These are phyloP conservation scores for Dianthus caryophyllus DNA, from an alignment of 148 eudicot genomes.

Conservation along the genomic window DNA sequence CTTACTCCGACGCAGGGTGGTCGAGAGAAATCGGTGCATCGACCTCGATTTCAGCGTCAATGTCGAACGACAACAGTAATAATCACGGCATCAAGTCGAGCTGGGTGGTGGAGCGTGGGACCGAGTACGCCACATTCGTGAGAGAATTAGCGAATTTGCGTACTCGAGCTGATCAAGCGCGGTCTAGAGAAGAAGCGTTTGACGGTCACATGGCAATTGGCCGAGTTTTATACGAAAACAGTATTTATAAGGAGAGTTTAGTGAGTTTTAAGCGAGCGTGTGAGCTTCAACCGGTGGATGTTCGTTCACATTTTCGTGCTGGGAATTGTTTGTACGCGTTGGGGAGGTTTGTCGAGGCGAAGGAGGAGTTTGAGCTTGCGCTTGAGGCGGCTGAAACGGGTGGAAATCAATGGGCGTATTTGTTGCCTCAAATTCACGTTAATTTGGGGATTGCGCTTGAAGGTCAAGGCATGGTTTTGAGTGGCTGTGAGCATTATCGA, in stretches of 20 bases:
- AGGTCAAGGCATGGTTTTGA: slow-evolving; percentile 82
- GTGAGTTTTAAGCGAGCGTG: slow-evolving; percentile 85
- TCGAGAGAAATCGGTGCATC: slow-evolving; percentile 80
- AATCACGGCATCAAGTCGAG: too few relatives aligned
- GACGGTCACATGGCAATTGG: slow-evolving; percentile 99
- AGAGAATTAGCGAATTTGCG: slow-evolving; percentile 84
- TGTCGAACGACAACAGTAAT: too few relatives aligned
- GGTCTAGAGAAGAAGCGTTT: slow-evolving; percentile 87
- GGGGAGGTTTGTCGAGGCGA: slow-evolving; percentile 48
- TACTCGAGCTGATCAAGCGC: slow-evolving; percentile 67
- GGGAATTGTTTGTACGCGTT: slow-evolving; percentile 83
- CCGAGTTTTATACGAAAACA: slow-evolving; percentile 72
- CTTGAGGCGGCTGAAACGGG: slow-evolving; percentile 86
- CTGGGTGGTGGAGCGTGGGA: slow-evolving; percentile 58
- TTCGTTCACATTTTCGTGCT: slow-evolving; percentile 87
- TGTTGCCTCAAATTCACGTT: slow-evolving; percentile 92
- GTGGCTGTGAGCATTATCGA: slow-evolving; percentile 96
- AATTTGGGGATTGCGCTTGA: slow-evolving; percentile 90
- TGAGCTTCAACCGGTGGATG: slow-evolving; percentile 87
- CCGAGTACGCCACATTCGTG: slow-evolving; percentile 62
- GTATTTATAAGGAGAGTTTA: slow-evolving; percentile 63
- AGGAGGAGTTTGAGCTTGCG: slow-evolving; percentile 70
- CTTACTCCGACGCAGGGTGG: slow-evolving; percentile 84
- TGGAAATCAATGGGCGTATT: slow-evolving; percentile 83
- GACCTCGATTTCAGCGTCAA: too few relatives aligned